Conservation (phyloP, 352 stramenopile genomes). For the Pythium myriotylum region DNA sequence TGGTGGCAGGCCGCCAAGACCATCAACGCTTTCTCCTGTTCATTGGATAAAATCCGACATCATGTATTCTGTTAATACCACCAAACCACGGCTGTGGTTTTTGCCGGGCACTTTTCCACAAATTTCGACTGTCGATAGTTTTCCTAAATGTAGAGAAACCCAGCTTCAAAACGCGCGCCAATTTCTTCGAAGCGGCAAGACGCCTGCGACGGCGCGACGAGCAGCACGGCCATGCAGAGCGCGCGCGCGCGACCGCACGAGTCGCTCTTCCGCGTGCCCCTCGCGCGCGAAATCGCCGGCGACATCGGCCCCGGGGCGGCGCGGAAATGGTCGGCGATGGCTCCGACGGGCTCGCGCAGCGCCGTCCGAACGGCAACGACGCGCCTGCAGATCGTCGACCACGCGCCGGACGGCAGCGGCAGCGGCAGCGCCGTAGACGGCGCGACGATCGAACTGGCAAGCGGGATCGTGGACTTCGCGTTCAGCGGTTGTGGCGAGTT, state of each 20-base stretch:
- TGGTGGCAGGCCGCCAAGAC: conserved; percentile 23
- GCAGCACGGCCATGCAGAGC: too few relatives aligned
- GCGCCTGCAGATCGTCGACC: conserved; percentile 14
- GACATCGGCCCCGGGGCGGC: background rate
- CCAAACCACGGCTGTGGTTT: background rate
- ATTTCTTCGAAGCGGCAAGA: background rate
- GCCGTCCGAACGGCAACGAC: conserved; percentile 11
- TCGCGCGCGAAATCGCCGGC: conserved; percentile 9
- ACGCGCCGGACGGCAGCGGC: background rate
- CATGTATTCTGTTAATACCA: too few relatives aligned
- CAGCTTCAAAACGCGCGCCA: conserved; percentile 1
- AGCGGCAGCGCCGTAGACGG: background rate
- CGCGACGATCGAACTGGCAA: conserved; percentile 6
- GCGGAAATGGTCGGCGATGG: conserved; percentile 24
- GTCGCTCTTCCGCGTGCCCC: conserved; percentile 7
- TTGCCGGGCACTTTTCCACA: background rate
- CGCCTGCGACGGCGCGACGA: background rate
- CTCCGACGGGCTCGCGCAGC: conserved; percentile 9
- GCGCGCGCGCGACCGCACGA: too few relatives aligned
- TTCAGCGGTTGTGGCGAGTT: conserved; percentile 30
- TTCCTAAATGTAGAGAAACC: conserved; percentile 5
- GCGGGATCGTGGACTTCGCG: conserved; percentile 25
- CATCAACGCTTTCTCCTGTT: conserved; percentile 17
- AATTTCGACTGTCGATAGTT: conserved; percentile 7
- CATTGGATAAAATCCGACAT: conserved; percentile 1